These are phyloP conservation scores for Aphanomyces invadans DNA, from an alignment of 352 stramenopile species.

Conservation along the genomic window DNA sequence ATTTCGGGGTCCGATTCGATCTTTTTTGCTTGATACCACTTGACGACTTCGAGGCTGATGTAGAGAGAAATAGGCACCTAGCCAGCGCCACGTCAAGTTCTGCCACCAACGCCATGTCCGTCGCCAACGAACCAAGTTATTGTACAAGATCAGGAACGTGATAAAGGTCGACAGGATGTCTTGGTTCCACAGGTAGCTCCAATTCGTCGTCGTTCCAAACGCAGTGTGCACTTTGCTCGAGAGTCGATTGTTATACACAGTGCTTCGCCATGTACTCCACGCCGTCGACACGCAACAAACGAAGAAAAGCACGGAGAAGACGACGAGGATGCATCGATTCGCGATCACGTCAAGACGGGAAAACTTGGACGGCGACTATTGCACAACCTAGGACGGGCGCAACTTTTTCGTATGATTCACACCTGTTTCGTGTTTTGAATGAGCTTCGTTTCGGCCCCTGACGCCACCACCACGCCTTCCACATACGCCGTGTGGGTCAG, in stretches of 20 bases:
- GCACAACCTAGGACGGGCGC: too few species aligned
- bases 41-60: constrained; percentile 95
- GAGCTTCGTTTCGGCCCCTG: constrained; percentile 73
- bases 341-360: constrained; percentile 65
- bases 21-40: constrained; percentile 90
- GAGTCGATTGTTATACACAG: constrained; percentile 31
- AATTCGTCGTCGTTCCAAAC: neutral
- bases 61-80: constrained; percentile 95
- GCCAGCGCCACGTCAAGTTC: neutral
- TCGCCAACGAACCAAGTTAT: constrained; percentile 52
- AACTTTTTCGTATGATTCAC: too few species aligned
- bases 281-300: constrained; percentile 24
- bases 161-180: constrained; percentile 27
- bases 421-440: constrained; percentile 82
- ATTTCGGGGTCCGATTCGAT: constrained; percentile 84
- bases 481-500: constrained; percentile 79
- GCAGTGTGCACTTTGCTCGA: constrained; percentile 17
- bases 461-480: constrained; percentile 66
- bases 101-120: neutral
- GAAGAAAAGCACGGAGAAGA: constrained; percentile 66
- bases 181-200: constrained; percentile 13
- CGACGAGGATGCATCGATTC: constrained; percentile 78
- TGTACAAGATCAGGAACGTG: constrained; percentile 82
- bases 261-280: constrained; percentile 10
- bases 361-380: constrained; percentile 68